Base-by-base conservation (phyloP, 768 basidiomycete species). In the Lactarius trivialis region DNA sequence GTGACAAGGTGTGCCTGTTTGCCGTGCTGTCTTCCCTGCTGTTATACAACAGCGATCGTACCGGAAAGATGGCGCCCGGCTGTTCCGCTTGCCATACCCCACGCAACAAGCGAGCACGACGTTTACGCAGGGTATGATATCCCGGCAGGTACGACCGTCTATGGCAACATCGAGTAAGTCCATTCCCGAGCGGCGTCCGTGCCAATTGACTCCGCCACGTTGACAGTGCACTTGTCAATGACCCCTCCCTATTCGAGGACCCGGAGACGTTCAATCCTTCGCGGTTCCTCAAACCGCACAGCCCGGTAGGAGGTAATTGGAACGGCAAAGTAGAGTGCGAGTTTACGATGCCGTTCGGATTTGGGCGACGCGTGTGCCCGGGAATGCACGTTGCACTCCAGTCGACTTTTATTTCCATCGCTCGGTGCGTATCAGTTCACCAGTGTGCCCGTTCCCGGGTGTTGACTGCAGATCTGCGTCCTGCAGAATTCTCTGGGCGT, bases 261-360 rank as follows among this genome's bases (percentile, higher is more conserved):
- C 68, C 64, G 7, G 68, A 66, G n/a, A 55, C 34, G 9, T 71
- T 71, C 65, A 54, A 61, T n/a, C 69, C 70, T n/a, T 69, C 68
- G 37, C 67, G 69, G 7, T 68, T 71, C 55, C 61, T 68, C 7
- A 28, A 50, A 14, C 52, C 63, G 48, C 60, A 55, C 24, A 41
- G 48, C n/a, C 37, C 39, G 2, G 37, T 1, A n/a, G 60, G 55
- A 32, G 12, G 45, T 48, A 60, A 41, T 7, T 53, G 59, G 58
- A 48, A 49, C 30, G 59, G 54, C 34, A 63, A 61, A 11, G 33
- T 64, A 11, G 63, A 62, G 43, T 50, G 37, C n/a, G 60, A 63
- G 34, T 66, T 67, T 45, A 64, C 37, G 2, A 24, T 67, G 1
- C 68, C 61, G 12, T 69, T 70, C 32, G 70, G 68, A 11, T 70